Evolutionary conservation across 106 monocot genomes (phyloP).

Genomic region (Dendrobium catenatum): DNA sequence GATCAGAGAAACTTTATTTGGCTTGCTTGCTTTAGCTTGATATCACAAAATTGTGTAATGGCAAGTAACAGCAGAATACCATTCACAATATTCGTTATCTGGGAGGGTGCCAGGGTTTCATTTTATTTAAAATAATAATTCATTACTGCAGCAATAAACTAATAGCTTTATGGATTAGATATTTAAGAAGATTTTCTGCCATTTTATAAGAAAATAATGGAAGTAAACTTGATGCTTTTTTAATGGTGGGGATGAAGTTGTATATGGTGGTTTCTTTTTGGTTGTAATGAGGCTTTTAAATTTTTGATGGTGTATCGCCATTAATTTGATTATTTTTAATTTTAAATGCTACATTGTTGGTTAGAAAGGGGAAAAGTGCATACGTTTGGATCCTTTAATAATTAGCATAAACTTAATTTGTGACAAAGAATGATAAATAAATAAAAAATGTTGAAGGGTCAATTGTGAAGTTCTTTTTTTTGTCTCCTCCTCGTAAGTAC

Average conservation of each 20-base stretch:
- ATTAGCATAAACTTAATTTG: not conserved
- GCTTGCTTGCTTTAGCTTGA: not conserved
- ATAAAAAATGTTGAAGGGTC: not conserved
- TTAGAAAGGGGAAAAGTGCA: not conserved
- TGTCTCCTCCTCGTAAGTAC: not conserved
- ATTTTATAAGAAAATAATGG: not conserved
- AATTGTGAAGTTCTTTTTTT: not conserved
- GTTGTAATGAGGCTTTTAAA: not conserved
- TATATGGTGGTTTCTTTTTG: not conserved
- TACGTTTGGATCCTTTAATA: not conserved
- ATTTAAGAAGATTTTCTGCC: not conserved
- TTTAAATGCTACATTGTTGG: not conserved
- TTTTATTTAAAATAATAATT: not conserved
- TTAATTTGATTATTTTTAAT: not conserved
- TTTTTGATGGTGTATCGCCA: not conserved
- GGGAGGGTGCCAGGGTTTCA: not conserved
- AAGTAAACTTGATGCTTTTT: not conserved
- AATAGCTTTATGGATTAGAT: not conserved
- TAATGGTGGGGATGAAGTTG: not conserved
- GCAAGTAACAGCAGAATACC: not conserved
- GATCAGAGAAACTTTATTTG: slow-evolving; percentile 1
- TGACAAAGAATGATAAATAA: not conserved
- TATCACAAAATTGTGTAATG: not conserved
- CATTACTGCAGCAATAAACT: not conserved
- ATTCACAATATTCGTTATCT: not conserved